A percentile compares a stretch with the other conserved stretches of the same genome.
phyloP scores from a whole-genome alignment of 2,329 filamentous ascomycete species.

The Bimuria novae-zelandiae region DNA sequence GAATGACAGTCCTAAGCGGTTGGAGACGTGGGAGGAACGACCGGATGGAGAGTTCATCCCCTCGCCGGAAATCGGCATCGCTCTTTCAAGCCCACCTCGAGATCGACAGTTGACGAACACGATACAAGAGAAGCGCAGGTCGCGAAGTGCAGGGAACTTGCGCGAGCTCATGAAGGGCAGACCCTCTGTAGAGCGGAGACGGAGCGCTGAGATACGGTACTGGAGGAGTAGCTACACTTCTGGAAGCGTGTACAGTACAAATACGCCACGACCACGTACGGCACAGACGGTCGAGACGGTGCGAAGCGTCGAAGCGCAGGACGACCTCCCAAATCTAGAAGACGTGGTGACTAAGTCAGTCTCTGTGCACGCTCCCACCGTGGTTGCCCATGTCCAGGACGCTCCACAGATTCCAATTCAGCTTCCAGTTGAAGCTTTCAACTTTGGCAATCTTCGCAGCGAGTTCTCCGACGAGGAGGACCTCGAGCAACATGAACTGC shows the following conservation, averaged over 20 bases:
- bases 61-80: conserved; percentile 43
- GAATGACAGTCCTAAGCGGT: conserved; percentile 27
- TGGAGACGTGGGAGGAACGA: conserved; percentile 37
- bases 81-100: conserved; percentile 38
- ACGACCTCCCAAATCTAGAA: conserved; percentile 10
- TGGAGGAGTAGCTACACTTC: conserved; percentile 43
- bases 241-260: conserved; percentile 36
- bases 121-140: conserved; percentile 37
- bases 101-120: conserved; percentile 15
- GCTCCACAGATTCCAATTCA: conserved; percentile 11
- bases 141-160: conserved; percentile 45
- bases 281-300: conserved; percentile 40
- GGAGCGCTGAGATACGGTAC: conserved; percentile 43
- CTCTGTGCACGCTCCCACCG: neutral
- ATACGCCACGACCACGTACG: conserved; percentile 37
- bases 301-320: conserved; percentile 28
- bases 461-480: conserved; percentile 27
- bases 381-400: conserved; percentile 17
- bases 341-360: neutral
- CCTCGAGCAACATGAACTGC: conserved; percentile 17
- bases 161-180: conserved; percentile 35
- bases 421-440: conserved; percentile 39
- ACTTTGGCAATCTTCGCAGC: conserved; percentile 42
- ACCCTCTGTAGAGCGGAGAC: conserved; percentile 28
- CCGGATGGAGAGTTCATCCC: conserved; percentile 28